Base-by-base conservation (phyloP, 1,284 basidiomycete species). In the Ustilago vetiveriae region DNA sequence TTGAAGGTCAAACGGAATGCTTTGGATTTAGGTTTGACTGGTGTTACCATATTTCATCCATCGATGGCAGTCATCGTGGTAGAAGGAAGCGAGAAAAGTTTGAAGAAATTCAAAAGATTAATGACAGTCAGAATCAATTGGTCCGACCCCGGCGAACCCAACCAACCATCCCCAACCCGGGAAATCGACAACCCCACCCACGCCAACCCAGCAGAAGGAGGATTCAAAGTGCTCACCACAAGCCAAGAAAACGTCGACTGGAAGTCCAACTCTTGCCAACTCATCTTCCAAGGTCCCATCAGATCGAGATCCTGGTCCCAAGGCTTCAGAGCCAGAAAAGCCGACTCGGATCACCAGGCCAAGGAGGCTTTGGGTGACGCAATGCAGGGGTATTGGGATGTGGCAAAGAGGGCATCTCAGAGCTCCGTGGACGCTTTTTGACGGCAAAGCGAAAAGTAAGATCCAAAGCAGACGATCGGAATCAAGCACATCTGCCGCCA, bases 1-100 rank as follows among this genome's bases (percentile, higher is more conserved):
- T 97, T 94, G 87, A 99, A 98, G 85, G 91, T 98, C 36, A 88
- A 91, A 62, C 92, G 91, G 85, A 98, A 98, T 78, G 95, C 95
- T 3, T 90, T 95, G 80, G 93, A 98, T 82, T 86, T 90, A 80
- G 89, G 88, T 59, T 85, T 99, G 16, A 90, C 92, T 0, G 95
- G 96, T 4, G 84, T 95, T 21, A 91, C 90, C 75, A 89, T 98
- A 74, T 94, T 93, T 86, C 89, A 94, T 78, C 90, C 92, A 0
- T 83, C 86, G 26, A 97, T 97, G 85, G 90, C 88, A 66, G 86
- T 98, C 82, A 89, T 99, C 26, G 90, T 97, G 64, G 92, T 97
- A 48, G 96, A 99, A 82, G 96, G 96, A 22, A 90, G 90, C 0
- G 84, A 86, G 32, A 94, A 92, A 83, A 90, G 89, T 62, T 87